Evolutionary conservation across 495 filamentous ascomycete genomes (phyloP).

Genomic region (Talaromyces nanjingensis): DNA sequence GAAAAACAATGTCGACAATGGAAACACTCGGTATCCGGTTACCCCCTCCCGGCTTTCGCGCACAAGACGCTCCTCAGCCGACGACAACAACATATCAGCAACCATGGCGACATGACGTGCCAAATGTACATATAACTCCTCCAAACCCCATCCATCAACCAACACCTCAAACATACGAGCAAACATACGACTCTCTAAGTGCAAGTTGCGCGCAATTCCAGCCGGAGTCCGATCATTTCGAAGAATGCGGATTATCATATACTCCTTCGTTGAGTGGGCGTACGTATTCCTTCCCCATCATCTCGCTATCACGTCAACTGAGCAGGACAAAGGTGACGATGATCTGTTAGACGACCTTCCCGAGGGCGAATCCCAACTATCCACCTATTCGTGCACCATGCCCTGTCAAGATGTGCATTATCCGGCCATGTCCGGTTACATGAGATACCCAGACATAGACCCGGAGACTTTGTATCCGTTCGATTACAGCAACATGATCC

Average conservation of each 20-base stretch:
- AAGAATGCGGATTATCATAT: not conserved
- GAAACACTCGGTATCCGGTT: constrained; percentile 8
- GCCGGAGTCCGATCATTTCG: not conserved
- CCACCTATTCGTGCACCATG: not conserved
- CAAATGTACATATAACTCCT: not conserved
- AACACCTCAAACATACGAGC: not conserved
- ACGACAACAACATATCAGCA: not conserved
- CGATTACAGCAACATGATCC: not conserved
- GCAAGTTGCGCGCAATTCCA: not conserved
- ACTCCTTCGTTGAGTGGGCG: not conserved
- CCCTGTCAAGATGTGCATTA: not conserved
- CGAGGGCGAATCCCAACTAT: not conserved
- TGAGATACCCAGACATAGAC: not conserved
- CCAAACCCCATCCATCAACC: not conserved
- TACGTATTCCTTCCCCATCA: not conserved
- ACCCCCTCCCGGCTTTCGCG: constrained; percentile 4
- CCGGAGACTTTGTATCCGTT: not conserved
- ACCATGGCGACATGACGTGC: not conserved
- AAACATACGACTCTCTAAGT: not conserved
- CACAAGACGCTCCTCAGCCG: constrained; percentile 1
- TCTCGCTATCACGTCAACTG: not conserved
- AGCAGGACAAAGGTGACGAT: not conserved
- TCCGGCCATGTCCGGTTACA: not conserved
- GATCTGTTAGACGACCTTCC: not conserved
- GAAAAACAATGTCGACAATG: constrained; percentile 8